These are phyloP conservation scores for Mortierella antarctica DNA, from an alignment of 192 early-diverging fungal species.

Conservation along the genomic window DNA sequence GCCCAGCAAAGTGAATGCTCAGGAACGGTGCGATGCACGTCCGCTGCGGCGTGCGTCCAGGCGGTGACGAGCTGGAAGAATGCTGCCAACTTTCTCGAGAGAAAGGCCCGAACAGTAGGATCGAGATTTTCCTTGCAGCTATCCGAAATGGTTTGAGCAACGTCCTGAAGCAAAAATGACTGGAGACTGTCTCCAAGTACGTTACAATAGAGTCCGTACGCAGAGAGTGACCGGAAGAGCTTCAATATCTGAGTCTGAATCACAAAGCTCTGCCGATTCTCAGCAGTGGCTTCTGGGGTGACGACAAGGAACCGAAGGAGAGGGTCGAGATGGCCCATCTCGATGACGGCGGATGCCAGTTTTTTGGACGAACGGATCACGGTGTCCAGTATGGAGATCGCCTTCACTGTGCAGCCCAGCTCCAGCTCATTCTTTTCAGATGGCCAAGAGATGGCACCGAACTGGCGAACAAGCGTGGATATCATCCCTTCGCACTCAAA, in stretches of 20 bases:
- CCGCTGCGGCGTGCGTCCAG: slow-evolving; percentile 55
- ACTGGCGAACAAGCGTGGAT: slow-evolving; percentile 52
- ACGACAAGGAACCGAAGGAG: slow-evolving; percentile 58
- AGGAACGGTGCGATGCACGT: slow-evolving; percentile 58
- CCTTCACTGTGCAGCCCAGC: slow-evolving; percentile 33
- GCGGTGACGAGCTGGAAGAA: slow-evolving; percentile 37
- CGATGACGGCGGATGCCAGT: slow-evolving; percentile 54
- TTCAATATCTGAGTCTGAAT: slow-evolving; percentile 56
- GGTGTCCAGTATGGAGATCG: slow-evolving; percentile 48
- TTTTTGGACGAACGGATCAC: slow-evolving; percentile 56
- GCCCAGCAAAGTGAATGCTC: slow-evolving; percentile 62
- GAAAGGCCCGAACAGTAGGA: slow-evolving; percentile 22
- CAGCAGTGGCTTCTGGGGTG: slow-evolving; percentile 49
- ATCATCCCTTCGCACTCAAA: slow-evolving; percentile 61
- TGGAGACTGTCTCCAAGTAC: slow-evolving; percentile 54
- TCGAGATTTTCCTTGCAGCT: slow-evolving; percentile 1
- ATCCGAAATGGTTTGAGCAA: slow-evolving; percentile 2
- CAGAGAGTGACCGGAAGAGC: slow-evolving; percentile 54
- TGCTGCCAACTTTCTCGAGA: slow-evolving; percentile 35
- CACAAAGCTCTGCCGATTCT: slow-evolving; percentile 18
- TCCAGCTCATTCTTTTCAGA: slow-evolving; percentile 40
- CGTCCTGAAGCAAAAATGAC: slow-evolving; percentile 41
- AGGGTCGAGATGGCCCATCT: slow-evolving; percentile 53
- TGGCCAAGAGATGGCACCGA: slow-evolving; percentile 58
- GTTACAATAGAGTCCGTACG: slow-evolving; percentile 65